Base-by-base conservation (phyloP, 2,329 filamentous ascomycete genomes). In the Aspergillus uvarum region DNA sequence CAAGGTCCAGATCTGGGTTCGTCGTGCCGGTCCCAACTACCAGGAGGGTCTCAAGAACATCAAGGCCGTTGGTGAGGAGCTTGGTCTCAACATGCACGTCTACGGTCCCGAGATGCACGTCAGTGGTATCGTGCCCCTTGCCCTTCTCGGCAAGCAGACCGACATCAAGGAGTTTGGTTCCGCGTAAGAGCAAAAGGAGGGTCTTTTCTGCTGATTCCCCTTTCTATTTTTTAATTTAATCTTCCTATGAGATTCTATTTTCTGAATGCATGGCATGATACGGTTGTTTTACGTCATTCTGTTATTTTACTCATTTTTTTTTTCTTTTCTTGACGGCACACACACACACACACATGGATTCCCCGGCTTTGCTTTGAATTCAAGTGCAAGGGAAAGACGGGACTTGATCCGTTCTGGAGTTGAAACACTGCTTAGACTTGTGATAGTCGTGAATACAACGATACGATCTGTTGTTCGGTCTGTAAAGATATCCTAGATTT, bases 21-120 rank as follows among this genome's bases (percentile, higher is more conserved):
- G 87, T 71, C 86, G 87, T 79, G 87, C 95, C 56, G 92, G 95
- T 63, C 95, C 95, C 80, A 99, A 99, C 86, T 99, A 96, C 87
- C 95, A 99, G 82, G 95, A 99, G 82, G 95, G 95, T 82, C 89
- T 99, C 68, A 97, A 96, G 89, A 99, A 98, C 87, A 97, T 99
- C 87, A 98, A 98, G 87, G 86, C 88, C 53, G 94, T 96, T 62
- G 95, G 92, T 63, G 87, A 94, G 77, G 95, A 99, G 83, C 87
- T 99, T 61, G 91, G 91, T 70, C 86, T 99, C 67, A 87, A 96
- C 82, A 97, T 98, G 91, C 92, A 98, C 82, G 89, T 91, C 52
- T 91, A 86, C 75, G 89, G 89, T 53, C 89, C 89, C 14, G 89
- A 91, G 79, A 90, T 90, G 88, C 88, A 90, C 80, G 94, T 99